These are phyloP conservation scores for Malbranchea zuffiana DNA, from an alignment of 2,329 filamentous ascomycete genomes.

Conservation along the genomic window DNA sequence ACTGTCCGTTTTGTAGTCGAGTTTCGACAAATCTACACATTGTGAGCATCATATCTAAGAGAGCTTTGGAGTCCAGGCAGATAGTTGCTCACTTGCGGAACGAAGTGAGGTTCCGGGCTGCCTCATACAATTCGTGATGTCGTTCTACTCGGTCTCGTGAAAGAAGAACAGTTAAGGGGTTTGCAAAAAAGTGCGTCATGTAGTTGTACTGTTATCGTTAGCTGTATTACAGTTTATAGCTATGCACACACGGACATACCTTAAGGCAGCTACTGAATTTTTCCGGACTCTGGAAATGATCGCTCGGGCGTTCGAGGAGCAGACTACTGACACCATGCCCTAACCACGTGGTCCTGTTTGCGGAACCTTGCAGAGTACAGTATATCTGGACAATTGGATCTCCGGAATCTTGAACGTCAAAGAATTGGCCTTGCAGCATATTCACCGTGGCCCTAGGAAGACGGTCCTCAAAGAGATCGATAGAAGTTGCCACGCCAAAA, in stretches of 20 bases:
- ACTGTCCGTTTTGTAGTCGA: conserved; percentile 29
- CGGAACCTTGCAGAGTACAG: conserved; percentile 26
- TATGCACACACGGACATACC: conserved; percentile 21
- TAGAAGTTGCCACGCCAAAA: conserved; percentile 52
- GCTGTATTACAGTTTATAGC: neutral
- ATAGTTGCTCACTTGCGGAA: conserved; percentile 42
- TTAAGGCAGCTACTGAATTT: conserved; percentile 44
- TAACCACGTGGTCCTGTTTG: conserved; percentile 37
- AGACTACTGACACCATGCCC: conserved; percentile 43
- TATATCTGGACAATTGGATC: conserved; percentile 37
- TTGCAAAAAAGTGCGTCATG: conserved; percentile 55
- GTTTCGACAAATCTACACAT: conserved; percentile 33
- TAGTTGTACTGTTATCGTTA: conserved; percentile 42
- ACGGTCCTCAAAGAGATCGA: conserved; percentile 50
- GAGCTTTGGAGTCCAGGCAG: no score
- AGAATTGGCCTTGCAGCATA: conserved; percentile 44
- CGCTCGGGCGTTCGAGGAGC: conserved; percentile 46
- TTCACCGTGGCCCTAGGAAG: conserved; percentile 44
- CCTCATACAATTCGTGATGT: conserved; percentile 40
- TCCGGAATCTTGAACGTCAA: conserved; percentile 42
- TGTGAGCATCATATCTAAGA: no score
- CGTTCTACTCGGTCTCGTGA: conserved; percentile 17
- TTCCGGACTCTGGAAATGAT: conserved; percentile 50
- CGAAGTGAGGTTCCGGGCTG: conserved; percentile 46
- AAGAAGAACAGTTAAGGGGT: conserved; percentile 45